Conservation (phyloP, 1,284 basidiomycete genomes). For the Austroboletus novae-zelandiae region DNA sequence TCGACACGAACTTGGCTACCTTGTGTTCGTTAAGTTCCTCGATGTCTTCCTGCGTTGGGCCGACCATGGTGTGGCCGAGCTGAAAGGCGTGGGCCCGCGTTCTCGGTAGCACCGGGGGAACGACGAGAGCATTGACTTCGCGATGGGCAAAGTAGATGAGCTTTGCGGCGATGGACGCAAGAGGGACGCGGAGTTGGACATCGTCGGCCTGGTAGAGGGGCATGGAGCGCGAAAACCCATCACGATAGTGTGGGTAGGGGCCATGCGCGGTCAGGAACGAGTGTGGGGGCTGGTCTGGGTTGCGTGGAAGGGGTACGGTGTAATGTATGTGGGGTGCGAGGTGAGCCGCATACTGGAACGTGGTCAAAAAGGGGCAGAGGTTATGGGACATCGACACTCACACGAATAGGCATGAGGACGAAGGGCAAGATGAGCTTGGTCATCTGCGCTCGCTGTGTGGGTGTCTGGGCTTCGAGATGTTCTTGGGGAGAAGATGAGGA, state of each 20-base stretch:
- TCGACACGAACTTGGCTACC: conserved; percentile 22
- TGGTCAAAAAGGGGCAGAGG: conserved; percentile 2
- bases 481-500: conserved; percentile 33
- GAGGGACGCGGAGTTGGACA: conserved; percentile 44
- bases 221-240: conserved; percentile 27
- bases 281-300: conserved; percentile 25
- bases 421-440: conserved; percentile 55
- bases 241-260: conserved; percentile 54
- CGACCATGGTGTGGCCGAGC: conserved; percentile 26
- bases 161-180: conserved; percentile 55
- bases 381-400: conserved; percentile 26
- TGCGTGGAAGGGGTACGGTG: conserved; percentile 43
- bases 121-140: conserved; percentile 45
- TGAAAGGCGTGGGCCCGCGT: conserved; percentile 43
- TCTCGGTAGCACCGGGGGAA: conserved; percentile 46
- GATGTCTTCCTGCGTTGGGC: conserved; percentile 60
- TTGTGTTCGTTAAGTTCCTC: conserved; percentile 51
- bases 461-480: conserved; percentile 42
- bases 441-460: conserved; percentile 42
- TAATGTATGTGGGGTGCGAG: conserved; percentile 62
- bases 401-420: conserved; percentile 51
- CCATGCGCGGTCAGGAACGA: conserved; percentile 53
- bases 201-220: conserved; percentile 40
- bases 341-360: conserved; percentile 49
- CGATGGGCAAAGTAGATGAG: conserved; percentile 60